phyloP scores from a whole-genome alignment of 2,329 filamentous ascomycete species.

The Fusarium sp. region DNA sequence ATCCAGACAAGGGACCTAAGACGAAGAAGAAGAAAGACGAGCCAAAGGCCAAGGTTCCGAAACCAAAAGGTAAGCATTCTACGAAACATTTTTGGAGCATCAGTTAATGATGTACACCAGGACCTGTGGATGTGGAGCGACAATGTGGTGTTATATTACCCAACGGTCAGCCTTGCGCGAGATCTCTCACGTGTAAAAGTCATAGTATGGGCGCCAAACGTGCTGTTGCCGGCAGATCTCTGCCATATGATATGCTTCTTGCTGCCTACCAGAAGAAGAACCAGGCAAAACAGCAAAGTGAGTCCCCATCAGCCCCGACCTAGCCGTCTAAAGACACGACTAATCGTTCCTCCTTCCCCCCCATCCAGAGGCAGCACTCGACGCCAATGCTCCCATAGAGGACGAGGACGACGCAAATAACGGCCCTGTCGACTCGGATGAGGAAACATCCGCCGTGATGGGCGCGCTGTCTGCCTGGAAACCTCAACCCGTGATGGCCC shows the following conservation, averaged over 20 bases:
- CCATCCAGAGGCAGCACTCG: constrained; percentile 81
- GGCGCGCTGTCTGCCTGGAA: constrained; percentile 79
- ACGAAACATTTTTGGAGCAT: background rate
- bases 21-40: constrained; percentile 97
- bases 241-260: constrained; percentile 93
- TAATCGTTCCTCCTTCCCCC: constrained; percentile 27
- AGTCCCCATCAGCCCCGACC: constrained; percentile 50
- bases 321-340: background rate
- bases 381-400: constrained; percentile 90
- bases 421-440: constrained; percentile 90
- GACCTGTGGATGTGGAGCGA: constrained; percentile 92
- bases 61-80: constrained; percentile 76
- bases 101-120: constrained; percentile 50
- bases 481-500: constrained; percentile 81
- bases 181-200: constrained; percentile 92
- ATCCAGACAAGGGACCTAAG: constrained; percentile 86
- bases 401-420: constrained; percentile 86
- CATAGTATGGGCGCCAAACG: constrained; percentile 96
- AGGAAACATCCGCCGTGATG: constrained; percentile 94
- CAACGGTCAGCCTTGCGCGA: constrained; percentile 87
- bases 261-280: constrained; percentile 97
- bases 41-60: constrained; percentile 83
- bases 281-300: constrained; percentile 96
- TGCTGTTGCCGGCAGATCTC: constrained; percentile 84
- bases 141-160: constrained; percentile 90